phyloP scores from a whole-genome alignment of 2,329 filamentous ascomycete genomes.

The Epichloe gansuensis region DNA sequence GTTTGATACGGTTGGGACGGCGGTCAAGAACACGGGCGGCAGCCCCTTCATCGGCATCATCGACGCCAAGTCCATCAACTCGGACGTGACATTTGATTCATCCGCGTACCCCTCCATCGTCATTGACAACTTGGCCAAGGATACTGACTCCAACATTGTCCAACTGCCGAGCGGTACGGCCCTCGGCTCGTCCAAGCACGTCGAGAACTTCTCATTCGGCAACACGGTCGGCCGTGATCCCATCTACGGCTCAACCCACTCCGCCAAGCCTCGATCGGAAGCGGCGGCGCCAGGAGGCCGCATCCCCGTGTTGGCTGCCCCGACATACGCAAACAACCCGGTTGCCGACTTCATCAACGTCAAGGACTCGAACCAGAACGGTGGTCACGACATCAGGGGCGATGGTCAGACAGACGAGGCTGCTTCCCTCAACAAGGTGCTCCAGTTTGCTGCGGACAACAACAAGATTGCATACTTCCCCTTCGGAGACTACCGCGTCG shows the following conservation, averaged over 20 bases:
- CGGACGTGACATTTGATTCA: slow-evolving; percentile 26
- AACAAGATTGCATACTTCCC: slow-evolving; percentile 18
- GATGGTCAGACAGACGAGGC: slow-evolving; percentile 27
- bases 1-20: slow-evolving; percentile 26
- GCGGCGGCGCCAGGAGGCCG: slow-evolving; percentile 24
- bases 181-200: slow-evolving; percentile 18
- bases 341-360: slow-evolving; percentile 19
- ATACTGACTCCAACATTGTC: slow-evolving; percentile 24
- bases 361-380: slow-evolving; percentile 24
- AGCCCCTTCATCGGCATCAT: slow-evolving; percentile 28
- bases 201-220: slow-evolving; percentile 28
- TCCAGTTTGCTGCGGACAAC: slow-evolving; percentile 22
- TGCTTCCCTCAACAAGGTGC: slow-evolving; percentile 23
- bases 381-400: slow-evolving; percentile 19
- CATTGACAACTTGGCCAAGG: slow-evolving; percentile 30
- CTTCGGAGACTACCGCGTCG: slow-evolving; percentile 16
- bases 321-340: slow-evolving; percentile 24
- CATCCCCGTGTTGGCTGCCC: slow-evolving; percentile 24
- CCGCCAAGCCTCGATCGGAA: slow-evolving; percentile 19
- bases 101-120: slow-evolving; percentile 26
- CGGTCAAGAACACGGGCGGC: slow-evolving; percentile 23
- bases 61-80: slow-evolving; percentile 28
- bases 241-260: slow-evolving; percentile 23
- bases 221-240: slow-evolving; percentile 29
- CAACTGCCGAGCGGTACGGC: slow-evolving; percentile 18